phyloP scores from a whole-genome alignment of 176 grass and related monocot species.

The Thalia dealbata region DNA sequence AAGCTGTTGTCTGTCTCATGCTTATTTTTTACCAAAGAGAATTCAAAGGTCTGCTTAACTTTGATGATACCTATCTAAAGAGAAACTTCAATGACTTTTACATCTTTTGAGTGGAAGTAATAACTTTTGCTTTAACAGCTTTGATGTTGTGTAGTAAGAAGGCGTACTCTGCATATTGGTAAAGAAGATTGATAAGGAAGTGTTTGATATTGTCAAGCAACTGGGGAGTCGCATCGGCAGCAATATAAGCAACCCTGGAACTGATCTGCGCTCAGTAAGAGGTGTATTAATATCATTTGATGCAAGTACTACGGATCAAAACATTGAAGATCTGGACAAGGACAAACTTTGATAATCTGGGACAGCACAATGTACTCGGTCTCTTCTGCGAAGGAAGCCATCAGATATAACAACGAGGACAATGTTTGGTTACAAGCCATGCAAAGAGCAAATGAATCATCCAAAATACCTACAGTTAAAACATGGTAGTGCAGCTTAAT shows the following conservation, averaged over 20 bases:
- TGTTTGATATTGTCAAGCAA: slow-evolving; percentile 52
- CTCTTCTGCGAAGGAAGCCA: slow-evolving; percentile 72
- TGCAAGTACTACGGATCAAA: slow-evolving; percentile 11
- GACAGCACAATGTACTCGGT: slow-evolving; percentile 68
- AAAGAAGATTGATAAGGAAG: slow-evolving; percentile 68
- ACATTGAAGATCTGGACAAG: slow-evolving; percentile 19
- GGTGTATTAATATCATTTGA: slow-evolving; percentile 16
- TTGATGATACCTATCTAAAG: too few relatives aligned
- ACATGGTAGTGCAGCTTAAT: not conserved
- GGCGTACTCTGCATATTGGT: slow-evolving; percentile 48
- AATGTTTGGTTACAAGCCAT: slow-evolving; percentile 79
- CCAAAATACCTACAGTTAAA: slow-evolving; percentile 69
- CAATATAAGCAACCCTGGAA: slow-evolving; percentile 40
- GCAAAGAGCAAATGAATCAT: slow-evolving; percentile 76
- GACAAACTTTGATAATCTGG: slow-evolving; percentile 38
- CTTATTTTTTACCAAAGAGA: too few relatives aligned
- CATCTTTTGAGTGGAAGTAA: too few relatives aligned
- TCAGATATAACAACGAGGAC: slow-evolving; percentile 56
- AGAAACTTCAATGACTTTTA: too few relatives aligned
- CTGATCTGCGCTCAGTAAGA: slow-evolving; percentile 39
- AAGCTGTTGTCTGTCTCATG: too few relatives aligned
- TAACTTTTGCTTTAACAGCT: too few relatives aligned
- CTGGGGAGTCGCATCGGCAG: slow-evolving; percentile 64
- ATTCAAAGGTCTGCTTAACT: too few relatives aligned
- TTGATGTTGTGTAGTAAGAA: too few relatives aligned